Conservation (phyloP, 345 rosid genomes). For the Cochlearia excelsa region DNA sequence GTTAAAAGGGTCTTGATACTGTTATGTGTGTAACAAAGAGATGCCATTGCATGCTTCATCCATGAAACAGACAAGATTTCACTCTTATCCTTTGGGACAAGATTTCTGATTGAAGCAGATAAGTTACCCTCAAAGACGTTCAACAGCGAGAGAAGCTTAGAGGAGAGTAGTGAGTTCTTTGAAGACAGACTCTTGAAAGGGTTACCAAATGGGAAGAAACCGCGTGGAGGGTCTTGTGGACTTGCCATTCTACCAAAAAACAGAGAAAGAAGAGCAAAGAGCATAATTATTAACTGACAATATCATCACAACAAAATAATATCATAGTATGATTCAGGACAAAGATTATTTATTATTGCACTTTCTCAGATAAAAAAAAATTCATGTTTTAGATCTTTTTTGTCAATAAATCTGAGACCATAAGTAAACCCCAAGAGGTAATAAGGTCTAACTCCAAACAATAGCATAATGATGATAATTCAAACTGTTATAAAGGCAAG, state of each 20-base stretch:
- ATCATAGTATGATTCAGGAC: neutral
- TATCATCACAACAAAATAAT: neutral
- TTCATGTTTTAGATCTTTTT: too few species aligned
- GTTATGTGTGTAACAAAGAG: slow-evolving; percentile 33
- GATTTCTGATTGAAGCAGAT: slow-evolving; percentile 22
- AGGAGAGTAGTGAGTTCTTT: slow-evolving; percentile 22
- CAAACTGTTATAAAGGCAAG: too few species aligned
- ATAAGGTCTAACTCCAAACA: too few species aligned
- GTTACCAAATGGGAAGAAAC: slow-evolving; percentile 41
- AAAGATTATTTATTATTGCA: neutral
- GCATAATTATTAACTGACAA: neutral
- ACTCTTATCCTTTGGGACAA: slow-evolving; percentile 33
- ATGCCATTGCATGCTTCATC: slow-evolving; percentile 38
- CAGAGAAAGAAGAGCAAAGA: slow-evolving; percentile 7
- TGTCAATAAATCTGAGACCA: too few species aligned
- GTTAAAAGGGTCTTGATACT: slow-evolving; percentile 35
- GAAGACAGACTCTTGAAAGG: slow-evolving; percentile 36
- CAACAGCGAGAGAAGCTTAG: slow-evolving; percentile 31
- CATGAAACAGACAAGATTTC: slow-evolving; percentile 36
- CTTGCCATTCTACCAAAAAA: slow-evolving; percentile 32
- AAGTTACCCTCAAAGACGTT: slow-evolving; percentile 31
- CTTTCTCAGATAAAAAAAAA: neutral
- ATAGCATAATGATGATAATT: too few species aligned
- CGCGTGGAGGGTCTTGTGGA: slow-evolving; percentile 34
- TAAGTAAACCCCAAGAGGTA: too few species aligned